phyloP scores from a whole-genome alignment of 1,284 basidiomycete genomes.

The Rhodotorula sp. region DNA sequence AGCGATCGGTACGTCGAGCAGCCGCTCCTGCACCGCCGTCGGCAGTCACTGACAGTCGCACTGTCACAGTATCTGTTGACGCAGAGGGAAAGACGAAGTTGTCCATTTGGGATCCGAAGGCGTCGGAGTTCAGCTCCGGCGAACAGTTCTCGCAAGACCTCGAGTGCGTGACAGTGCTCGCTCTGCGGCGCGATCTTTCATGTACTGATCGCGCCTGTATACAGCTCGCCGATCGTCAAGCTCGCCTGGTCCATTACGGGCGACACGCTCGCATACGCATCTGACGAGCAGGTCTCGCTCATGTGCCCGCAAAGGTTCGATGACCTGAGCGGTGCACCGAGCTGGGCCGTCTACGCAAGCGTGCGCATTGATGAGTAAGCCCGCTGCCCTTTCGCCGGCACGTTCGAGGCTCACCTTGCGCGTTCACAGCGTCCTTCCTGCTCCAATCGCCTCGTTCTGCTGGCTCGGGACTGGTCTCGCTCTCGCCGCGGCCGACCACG shows the following conservation, averaged over 20 bases:
- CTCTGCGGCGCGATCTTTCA: neutral
- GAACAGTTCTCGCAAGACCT: slow-evolving; percentile 34
- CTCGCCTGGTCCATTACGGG: slow-evolving; percentile 32
- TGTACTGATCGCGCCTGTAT: neutral
- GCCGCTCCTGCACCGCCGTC: neutral
- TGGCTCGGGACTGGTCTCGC: slow-evolving; percentile 73
- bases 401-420: neutral
- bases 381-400: neutral
- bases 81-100: slow-evolving; percentile 61
- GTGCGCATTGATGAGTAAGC: slow-evolving; percentile 13
- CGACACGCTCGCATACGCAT: slow-evolving; percentile 19
- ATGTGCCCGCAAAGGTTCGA: slow-evolving; percentile 21
- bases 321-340: slow-evolving; percentile 7
- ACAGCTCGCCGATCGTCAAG: slow-evolving; percentile 13
- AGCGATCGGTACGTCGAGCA: slow-evolving; percentile 4
- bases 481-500: slow-evolving; percentile 71
- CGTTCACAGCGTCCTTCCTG: slow-evolving; percentile 65
- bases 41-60: too few relatives aligned
- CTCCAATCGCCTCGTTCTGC: slow-evolving; percentile 77
- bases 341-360: slow-evolving; percentile 17
- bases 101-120: slow-evolving; percentile 91
- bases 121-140: slow-evolving; percentile 89
- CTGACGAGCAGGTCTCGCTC: slow-evolving; percentile 11
- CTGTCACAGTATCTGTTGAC: neutral
- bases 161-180: slow-evolving; percentile 5